phyloP scores from a whole-genome alignment of 2,329 filamentous ascomycete species.

The Colletotrichum liaoningense region DNA sequence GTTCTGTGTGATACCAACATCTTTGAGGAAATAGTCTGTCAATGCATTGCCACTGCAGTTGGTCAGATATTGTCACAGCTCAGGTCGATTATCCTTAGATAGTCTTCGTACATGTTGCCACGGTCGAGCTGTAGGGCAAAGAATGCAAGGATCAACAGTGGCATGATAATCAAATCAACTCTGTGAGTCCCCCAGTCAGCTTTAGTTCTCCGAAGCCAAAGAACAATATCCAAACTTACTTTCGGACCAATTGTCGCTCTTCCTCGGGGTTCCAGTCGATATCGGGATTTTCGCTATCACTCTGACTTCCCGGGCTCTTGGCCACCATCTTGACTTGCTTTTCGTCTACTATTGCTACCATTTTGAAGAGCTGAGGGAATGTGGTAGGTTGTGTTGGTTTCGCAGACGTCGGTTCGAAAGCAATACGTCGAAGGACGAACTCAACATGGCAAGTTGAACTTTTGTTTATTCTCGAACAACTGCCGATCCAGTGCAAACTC shows the following conservation, averaged over 20 bases:
- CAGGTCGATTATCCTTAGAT: no score
- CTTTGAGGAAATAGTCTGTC: constrained; percentile 53
- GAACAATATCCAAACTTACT: constrained; percentile 37
- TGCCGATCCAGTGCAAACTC: background rate
- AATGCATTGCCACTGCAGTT: constrained; percentile 30
- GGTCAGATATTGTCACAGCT: background rate
- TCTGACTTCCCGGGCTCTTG: constrained; percentile 12
- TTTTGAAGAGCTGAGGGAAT: background rate
- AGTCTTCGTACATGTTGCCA: constrained; percentile 46
- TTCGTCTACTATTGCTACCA: constrained; percentile 9
- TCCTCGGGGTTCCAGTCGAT: constrained; percentile 43
- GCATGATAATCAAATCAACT: constrained; percentile 57
- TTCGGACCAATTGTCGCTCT: constrained; percentile 42
- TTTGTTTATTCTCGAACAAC: background rate
- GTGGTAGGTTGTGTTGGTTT: background rate
- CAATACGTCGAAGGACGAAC: background rate
- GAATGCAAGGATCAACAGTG: constrained; percentile 57
- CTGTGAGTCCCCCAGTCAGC: constrained; percentile 40
- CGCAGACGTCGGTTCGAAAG: background rate
- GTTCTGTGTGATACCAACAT: constrained; percentile 61
- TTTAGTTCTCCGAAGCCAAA: background rate
- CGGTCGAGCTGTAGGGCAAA: constrained; percentile 54
- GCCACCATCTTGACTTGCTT: constrained; percentile 14
- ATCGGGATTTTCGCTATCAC: constrained; percentile 7
- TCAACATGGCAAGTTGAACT: background rate